Evolutionary conservation across 2,329 filamentous ascomycete species (phyloP), one percentile per base, ranked within the genome.

Genomic region (Botrytis deweyae): DNA sequence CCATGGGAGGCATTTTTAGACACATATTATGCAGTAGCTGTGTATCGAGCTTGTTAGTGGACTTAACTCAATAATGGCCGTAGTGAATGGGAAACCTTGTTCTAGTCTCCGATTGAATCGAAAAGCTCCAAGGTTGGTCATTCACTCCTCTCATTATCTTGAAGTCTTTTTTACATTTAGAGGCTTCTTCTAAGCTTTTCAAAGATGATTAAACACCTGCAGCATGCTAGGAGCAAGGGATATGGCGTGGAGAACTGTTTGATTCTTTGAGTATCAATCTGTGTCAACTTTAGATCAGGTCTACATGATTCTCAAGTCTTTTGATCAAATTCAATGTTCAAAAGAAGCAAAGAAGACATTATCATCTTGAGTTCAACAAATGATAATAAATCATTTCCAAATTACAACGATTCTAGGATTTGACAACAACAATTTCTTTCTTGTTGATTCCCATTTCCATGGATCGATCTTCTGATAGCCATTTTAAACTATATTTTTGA

Each of bases 101-200:
- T 55, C 3, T 29, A 55, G 5, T 55, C 5, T 55, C 14, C 2
- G 29, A 29, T 3, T 0, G 8, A 16, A 18, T 7, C 5, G 25
- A 29, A 3, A 7, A 6, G 0, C n/a, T 55, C 25, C 22, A 5
- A n/a, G 4, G 25, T 14, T 25, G 0, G 10, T 16, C 0, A 55
- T 55, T 29, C n/a, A 29, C 14, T 55, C 5, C 5, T 16, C 25
- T 3, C 16, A 12, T 29, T 3, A 9, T 29, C 2, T 18, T 29
- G 2, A 55, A 29, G 6, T n/a, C 7, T 4, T 18, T 55, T 3
- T 7, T 5, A 55, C 29, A 55, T 55, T 55, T 29, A 29, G 8
- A 16, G 7, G n/a, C 14, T n/a, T 2, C 0, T 0, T 29, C n/a
- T 55, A 3, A n/a, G 3, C 2, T 8, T 55, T 8, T 0, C 25